Evolutionary conservation across 2,329 filamentous ascomycete genomes (phyloP), one percentile per base, ranked within the genome.

Genomic region (Biscogniauxia mediterranea): DNA sequence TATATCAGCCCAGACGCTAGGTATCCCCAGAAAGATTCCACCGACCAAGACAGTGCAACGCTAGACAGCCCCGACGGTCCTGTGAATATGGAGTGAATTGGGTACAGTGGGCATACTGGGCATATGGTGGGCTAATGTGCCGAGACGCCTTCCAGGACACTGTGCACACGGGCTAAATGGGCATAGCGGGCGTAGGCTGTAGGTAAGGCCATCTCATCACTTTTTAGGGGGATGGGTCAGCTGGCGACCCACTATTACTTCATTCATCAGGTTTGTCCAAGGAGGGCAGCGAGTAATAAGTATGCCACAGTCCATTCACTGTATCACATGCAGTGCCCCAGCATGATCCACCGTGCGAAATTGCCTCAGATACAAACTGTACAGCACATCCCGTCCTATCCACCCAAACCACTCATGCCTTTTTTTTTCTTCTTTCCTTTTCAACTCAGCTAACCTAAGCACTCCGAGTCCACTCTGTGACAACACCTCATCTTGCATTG

Each of bases 171-270:
- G 38, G 38, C 17, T 2, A 21, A 52, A 51, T 6, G 49, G 7
- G 32, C 13, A 6, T 38, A 38, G 38, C 2, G 49, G 7, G 32
- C 13, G 32, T 38, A 38, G 38, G 13, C 52, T 20, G 4, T 32
- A 2, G 19, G 4, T 32, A 2, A 32, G 25, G 5, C 38, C 38
- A 46, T 46, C 38, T 46, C 38, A 46, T 60, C 61, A 64, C 60
- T 32, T 32, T 50, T 54, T 58, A 38, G 56, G 63, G 61, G 57
- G 57, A 66, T 58, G 55, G 58, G 32, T 52, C 59, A 65, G 59
- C 58, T 25, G 60, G 59, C 58, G 65, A 61, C 58, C 64, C 64
- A 67, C 65, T 56, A 67, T 66, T 67, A 67, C 65, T 66, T 66
- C 66, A 66, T 65, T 61, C 60, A 54, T 25, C 50, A 52, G 50